These are phyloP conservation scores for Wallacemonas collosoma DNA, from an alignment of 208 protist species.

Conservation along the genomic window DNA sequence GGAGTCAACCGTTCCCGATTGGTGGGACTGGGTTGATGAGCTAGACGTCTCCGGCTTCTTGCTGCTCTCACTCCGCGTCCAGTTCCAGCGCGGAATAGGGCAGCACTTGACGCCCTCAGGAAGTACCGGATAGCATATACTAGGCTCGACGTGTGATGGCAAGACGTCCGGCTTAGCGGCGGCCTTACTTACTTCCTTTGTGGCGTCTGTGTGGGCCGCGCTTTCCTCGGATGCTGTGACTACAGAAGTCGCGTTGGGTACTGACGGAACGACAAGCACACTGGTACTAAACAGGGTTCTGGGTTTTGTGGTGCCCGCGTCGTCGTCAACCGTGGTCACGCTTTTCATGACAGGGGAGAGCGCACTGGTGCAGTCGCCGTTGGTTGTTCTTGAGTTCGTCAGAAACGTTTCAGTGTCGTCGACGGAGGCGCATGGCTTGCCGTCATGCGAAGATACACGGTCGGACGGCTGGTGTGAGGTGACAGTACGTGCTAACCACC, in stretches of 20 bases:
- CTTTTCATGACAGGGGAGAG: constrained; percentile 10
- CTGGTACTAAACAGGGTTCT: neutral
- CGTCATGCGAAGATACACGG: neutral
- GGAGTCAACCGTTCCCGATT: neutral
- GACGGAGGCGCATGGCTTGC: neutral
- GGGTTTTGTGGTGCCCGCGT: neutral
- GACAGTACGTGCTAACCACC: neutral
- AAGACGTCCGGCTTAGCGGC: neutral
- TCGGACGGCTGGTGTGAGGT: neutral
- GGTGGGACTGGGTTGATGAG: neutral
- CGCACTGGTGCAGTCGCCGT: neutral
- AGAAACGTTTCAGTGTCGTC: constrained; percentile 1
- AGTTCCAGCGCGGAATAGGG: constrained; percentile 14
- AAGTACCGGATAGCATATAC: neutral
- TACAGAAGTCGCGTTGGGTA: neutral
- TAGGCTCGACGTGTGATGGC: neutral
- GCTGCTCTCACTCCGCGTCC: constrained; percentile 2
- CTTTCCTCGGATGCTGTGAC: neutral
- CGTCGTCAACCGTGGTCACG: constrained; percentile 4
- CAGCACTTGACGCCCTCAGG: constrained; percentile 8
- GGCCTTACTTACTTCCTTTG: neutral
- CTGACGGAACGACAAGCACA: neutral
- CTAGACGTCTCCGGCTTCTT: neutral
- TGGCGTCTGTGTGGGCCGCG: neutral
- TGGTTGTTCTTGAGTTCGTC: constrained; percentile 10